Base-by-base conservation (phyloP, 306 rosid species). In the Corylus heterophylla region DNA sequence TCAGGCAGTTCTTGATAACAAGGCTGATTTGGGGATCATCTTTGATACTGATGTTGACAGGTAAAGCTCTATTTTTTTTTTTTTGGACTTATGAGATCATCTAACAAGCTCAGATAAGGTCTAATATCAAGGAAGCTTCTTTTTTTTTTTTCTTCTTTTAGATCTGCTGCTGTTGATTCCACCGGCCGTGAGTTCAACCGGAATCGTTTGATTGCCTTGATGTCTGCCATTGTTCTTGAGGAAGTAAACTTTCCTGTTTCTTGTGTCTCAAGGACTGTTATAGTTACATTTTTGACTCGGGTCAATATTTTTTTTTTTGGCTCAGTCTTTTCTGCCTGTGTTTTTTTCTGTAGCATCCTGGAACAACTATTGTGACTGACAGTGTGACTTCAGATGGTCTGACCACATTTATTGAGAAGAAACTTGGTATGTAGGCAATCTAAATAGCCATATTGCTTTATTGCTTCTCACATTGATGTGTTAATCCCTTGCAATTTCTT, bases 311-410 rank as follows among this genome's bases (percentile, higher is more conserved):
- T 54, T 63, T 71, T 51, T 63, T 74, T 49, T 39, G 73, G 2
- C 27, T 13, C 69, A 27, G 20, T 54, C 22, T 45, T 39, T 74
- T 80, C 82, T 74, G 70, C 72, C 58, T 63, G 54, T 70, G 59
- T 76, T 64, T 29, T 74, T 69, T 82, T 59, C 67, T 37, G 25
- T 78, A 95, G 98, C 97, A 92, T 88, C 98, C 98, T 50, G 90
- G 96, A 85, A 95, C 98, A 83, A 95, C 96, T 74, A 85, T 95
- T 83, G 97, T 95, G 69, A 95, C 98, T 5, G 98, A 95, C 86
- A 95, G 98, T 74, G 98, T 95, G 80, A 95, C 98, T 77, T 95
- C 98, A 58, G 98, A 92, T 83, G 98, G 98, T 72, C 92, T 95
- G 66, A 91, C 98, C 85, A 78, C 89, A 37, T 95, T 92, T 87